Conservation (phyloP, 2,329 filamentous ascomycete species). For the Sclerotinia subarctica region DNA sequence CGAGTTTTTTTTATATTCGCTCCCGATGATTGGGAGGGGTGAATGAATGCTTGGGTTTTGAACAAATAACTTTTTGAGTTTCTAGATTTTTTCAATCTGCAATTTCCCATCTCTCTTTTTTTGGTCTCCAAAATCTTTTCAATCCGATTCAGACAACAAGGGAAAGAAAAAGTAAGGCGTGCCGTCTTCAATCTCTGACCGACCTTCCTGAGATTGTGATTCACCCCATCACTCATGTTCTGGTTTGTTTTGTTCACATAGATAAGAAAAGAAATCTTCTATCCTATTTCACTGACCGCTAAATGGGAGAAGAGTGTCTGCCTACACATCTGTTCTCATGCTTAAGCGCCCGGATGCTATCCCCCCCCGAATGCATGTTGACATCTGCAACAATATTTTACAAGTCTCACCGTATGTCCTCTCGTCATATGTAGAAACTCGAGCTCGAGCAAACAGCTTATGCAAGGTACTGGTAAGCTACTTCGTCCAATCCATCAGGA, state of each 20-base stretch:
- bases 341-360: slow-evolving; percentile 4
- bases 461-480: neutral
- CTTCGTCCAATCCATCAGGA: neutral
- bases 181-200: neutral
- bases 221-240: neutral
- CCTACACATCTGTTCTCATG: neutral
- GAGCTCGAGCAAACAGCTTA: neutral
- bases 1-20: neutral
- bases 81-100: neutral
- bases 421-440: neutral
- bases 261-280: neutral
- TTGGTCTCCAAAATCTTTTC: neutral
- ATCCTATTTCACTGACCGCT: neutral
- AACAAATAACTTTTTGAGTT: neutral
- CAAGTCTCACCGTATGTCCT: neutral
- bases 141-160: neutral
- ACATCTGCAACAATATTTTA: neutral
- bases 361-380: neutral
- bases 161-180: neutral
- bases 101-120: neutral
- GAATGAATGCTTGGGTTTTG: neutral
- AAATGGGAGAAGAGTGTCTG: neutral
- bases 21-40: neutral
- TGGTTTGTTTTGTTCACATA: neutral
- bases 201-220: neutral